Evolutionary conservation across 768 basidiomycete genomes (phyloP).

Genomic region (Coprinopsis strossmayeri): DNA sequence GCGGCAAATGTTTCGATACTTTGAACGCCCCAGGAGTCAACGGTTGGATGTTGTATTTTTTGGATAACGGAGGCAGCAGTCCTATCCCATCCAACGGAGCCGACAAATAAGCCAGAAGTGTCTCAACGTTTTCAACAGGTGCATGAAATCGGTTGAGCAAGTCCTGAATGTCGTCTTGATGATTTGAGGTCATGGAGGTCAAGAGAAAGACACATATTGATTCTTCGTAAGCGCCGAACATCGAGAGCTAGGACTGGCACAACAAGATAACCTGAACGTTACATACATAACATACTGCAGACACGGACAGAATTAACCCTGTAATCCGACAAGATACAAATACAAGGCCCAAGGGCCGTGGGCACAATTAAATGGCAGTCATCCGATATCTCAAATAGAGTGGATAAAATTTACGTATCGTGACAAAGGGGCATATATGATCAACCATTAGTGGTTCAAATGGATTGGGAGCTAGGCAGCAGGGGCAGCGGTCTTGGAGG

Average conservation of each 20-base stretch:
- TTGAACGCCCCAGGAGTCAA: conserved; percentile 25
- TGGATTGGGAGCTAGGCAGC: no score
- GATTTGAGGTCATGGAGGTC: conserved; percentile 11
- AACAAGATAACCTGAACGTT: neutral
- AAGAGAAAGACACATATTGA: neutral
- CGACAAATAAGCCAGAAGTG: conserved; percentile 49
- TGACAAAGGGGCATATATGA: conserved; percentile 34
- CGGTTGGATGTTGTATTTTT: conserved; percentile 33
- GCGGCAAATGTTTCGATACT: conserved; percentile 36
- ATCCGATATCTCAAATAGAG: no score
- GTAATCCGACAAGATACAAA: conserved; percentile 7
- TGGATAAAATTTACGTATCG: no score
- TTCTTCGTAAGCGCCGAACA: neutral
- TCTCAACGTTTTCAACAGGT: conserved; percentile 41
- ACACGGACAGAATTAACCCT: neutral
- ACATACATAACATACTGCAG: neutral
- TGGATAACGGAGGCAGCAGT: conserved; percentile 56
- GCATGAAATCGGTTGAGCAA: conserved; percentile 37
- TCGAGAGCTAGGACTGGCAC: neutral
- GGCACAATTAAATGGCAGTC: neutral
- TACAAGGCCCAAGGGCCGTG: conserved; percentile 2
- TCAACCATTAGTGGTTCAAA: conserved; percentile 43
- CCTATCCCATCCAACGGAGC: conserved; percentile 50
- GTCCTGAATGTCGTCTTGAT: conserved; percentile 25
- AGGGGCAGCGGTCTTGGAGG: conserved; percentile 22